These are phyloP conservation scores for Sporothrix euskadiensis DNA, from an alignment of 2,329 filamentous ascomycete genomes.

Conservation along the genomic window DNA sequence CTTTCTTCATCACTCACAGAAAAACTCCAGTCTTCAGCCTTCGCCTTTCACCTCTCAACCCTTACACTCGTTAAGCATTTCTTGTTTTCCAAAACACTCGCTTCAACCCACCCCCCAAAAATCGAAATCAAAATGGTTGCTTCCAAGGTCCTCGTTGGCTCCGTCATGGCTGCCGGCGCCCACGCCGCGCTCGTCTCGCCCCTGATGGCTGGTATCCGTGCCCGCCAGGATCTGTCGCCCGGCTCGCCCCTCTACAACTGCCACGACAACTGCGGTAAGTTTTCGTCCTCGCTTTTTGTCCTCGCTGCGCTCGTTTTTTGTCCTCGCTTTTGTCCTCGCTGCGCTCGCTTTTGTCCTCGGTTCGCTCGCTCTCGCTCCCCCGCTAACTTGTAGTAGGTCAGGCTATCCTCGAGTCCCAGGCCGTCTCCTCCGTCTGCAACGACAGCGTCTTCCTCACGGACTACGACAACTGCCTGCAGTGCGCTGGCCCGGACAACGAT, in stretches of 20 bases:
- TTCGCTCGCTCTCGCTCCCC: no score
- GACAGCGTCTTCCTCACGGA: conserved; percentile 43
- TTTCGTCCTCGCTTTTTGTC: neutral
- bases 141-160: conserved; percentile 25
- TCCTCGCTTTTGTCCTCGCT: neutral
- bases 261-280: conserved; percentile 48
- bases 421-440: conserved; percentile 40
- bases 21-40: neutral
- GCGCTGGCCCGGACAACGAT: conserved; percentile 43
- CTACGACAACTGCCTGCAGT: conserved; percentile 46
- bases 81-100: neutral
- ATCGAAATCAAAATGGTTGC: conserved; percentile 30
- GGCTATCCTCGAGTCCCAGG: conserved; percentile 41
- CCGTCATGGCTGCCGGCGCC: conserved; percentile 24
- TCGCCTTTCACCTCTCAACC: neutral
- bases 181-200: conserved; percentile 25
- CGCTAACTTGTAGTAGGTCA: conserved; percentile 33
- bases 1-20: neutral
- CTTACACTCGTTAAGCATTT: neutral
- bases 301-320: neutral
- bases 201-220: conserved; percentile 23
- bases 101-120: neutral
- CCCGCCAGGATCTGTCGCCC: conserved; percentile 39
- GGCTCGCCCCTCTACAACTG: conserved; percentile 47
- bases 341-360: neutral